Evolutionary conservation across 2,329 filamentous ascomycete species (phyloP).

Genomic region (Geoglossum cookeanum): DNA sequence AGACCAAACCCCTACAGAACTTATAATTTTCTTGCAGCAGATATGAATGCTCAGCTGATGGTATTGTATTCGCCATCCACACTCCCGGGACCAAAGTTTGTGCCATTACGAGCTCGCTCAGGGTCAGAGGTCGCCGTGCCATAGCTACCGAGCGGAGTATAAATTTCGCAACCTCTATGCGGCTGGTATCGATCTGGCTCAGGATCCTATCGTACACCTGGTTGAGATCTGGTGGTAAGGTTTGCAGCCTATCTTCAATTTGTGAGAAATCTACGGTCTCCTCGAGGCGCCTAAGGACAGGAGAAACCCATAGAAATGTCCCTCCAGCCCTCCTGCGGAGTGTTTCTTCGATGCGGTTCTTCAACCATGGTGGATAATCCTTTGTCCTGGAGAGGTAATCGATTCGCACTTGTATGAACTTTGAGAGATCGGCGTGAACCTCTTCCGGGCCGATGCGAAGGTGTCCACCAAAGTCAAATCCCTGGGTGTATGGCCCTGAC

Average conservation of each 20-base stretch:
- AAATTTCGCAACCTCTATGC: slow-evolving; percentile 7
- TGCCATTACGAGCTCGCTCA: slow-evolving; percentile 11
- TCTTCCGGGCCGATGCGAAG: not conserved
- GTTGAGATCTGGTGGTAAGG: slow-evolving; percentile 13
- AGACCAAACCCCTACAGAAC: too few species aligned
- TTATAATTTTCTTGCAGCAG: too few species aligned
- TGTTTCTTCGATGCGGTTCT: slow-evolving; percentile 6
- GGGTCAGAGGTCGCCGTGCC: slow-evolving; percentile 14
- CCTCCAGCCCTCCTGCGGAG: slow-evolving; percentile 14
- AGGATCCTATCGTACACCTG: slow-evolving; percentile 16
- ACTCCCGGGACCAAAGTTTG: not conserved
- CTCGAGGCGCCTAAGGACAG: slow-evolving; percentile 12
- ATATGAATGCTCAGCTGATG: too few species aligned
- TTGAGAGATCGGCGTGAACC: slow-evolving; percentile 11
- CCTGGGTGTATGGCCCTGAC: slow-evolving; percentile 10
- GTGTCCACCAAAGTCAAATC: too few species aligned
- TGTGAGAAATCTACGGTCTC: not conserved
- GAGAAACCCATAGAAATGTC: slow-evolving; percentile 19
- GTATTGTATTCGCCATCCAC: slow-evolving; percentile 9
- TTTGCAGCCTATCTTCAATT: not conserved
- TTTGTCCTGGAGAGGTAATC: not conserved
- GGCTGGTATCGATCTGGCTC: slow-evolving; percentile 10
- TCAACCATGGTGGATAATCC: slow-evolving; percentile 8
- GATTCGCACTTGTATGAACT: too few species aligned
- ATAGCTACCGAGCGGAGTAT: slow-evolving; percentile 16